These are phyloP conservation scores for Apiotrichum siamense DNA, from an alignment of 1,284 basidiomycete genomes.

Conservation along the genomic window DNA sequence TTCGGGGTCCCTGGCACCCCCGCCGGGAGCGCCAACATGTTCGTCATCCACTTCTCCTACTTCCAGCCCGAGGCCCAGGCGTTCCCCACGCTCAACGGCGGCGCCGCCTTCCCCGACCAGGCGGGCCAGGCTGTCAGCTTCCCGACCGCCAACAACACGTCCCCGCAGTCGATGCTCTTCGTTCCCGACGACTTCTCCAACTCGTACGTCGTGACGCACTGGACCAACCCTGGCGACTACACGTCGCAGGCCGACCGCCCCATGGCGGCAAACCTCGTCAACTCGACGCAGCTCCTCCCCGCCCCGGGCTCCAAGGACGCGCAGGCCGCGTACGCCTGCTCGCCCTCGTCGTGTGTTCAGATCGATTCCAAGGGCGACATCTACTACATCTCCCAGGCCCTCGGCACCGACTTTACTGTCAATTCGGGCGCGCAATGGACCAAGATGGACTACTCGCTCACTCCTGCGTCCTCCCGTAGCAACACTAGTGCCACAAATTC, in stretches of 20 bases:
- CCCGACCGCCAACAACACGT: slow-evolving; percentile 58
- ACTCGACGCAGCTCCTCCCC: slow-evolving; percentile 65
- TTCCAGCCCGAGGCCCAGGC: slow-evolving; percentile 70
- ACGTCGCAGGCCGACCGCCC: slow-evolving; percentile 30
- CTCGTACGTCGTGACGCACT: slow-evolving; percentile 62
- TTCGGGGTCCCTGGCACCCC: slow-evolving; percentile 61
- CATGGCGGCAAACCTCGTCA: slow-evolving; percentile 50
- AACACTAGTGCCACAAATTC: neutral
- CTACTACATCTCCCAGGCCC: slow-evolving; percentile 60
- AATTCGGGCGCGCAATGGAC: slow-evolving; percentile 35
- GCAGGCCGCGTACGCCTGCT: slow-evolving; percentile 65
- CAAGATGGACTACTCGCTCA: slow-evolving; percentile 40
- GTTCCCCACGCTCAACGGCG: slow-evolving; percentile 52
- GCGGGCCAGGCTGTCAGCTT: slow-evolving; percentile 71
- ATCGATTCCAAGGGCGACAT: slow-evolving; percentile 62
- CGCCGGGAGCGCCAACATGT: slow-evolving; percentile 67
- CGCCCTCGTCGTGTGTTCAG: slow-evolving; percentile 65
- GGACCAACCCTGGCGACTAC: slow-evolving; percentile 42
- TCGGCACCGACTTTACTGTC: slow-evolving; percentile 41
- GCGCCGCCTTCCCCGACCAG: slow-evolving; percentile 61
- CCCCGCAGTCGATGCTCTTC: slow-evolving; percentile 73
- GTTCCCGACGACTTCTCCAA: slow-evolving; percentile 72
- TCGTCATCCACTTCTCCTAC: slow-evolving; percentile 79
- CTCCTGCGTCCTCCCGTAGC: slow-evolving; percentile 5
- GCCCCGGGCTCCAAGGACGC: slow-evolving; percentile 65